Evolutionary conservation across 179 eudicot genomes (phyloP), one percentile per base, ranked within the genome.

Genomic region (Spergularia azorica): DNA sequence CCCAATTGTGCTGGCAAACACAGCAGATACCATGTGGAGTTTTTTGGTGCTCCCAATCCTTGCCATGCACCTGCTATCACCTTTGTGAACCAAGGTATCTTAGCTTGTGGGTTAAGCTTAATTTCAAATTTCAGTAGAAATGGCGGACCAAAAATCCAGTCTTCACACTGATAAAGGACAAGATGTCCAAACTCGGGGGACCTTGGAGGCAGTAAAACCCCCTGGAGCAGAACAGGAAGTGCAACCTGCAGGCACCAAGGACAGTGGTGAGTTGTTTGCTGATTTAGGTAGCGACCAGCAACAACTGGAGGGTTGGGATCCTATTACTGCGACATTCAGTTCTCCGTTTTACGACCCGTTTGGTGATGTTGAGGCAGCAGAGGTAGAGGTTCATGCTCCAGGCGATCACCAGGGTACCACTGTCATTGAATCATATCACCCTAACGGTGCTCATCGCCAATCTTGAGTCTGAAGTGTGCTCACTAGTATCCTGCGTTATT

Each of bases 291-390:
- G 62, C 17, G 20, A 12, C 26, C 57, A 63, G 55, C 36, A 58
- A 41, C 20, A 39, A 39, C 10, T 48, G 52, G 72, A 50, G 26
- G n/a, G 62, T 11, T 20, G 43, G 51, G 80, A 70, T 74, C 67
- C 50, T 13, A 14, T 9, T 58, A n/a, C 70, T 21, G 71, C n/a
- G 26, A 58, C 51, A 4, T 79, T 79, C 15, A 21, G 71, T 51
- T 75, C 79, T 63, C 83, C 83, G 26, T 80, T 18, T 68, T 70
- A 80, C 57, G 79, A 63, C 62, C 79, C 79, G 14, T 77, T 77
- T 70, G 75, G 57, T 8, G 43, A 43, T 2, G 20, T 11, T 18
- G 32, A 3, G 36, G 78, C 60, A 48, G 70, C 52, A 6, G 71
- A 54, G 51, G 32, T 43, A 18, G 70, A 65, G 56, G 26, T 57